Evolutionary conservation across 352 stramenopile species (phyloP), one percentile per base, ranked within the genome.

Genomic region (Pythium pyrilobum): DNA sequence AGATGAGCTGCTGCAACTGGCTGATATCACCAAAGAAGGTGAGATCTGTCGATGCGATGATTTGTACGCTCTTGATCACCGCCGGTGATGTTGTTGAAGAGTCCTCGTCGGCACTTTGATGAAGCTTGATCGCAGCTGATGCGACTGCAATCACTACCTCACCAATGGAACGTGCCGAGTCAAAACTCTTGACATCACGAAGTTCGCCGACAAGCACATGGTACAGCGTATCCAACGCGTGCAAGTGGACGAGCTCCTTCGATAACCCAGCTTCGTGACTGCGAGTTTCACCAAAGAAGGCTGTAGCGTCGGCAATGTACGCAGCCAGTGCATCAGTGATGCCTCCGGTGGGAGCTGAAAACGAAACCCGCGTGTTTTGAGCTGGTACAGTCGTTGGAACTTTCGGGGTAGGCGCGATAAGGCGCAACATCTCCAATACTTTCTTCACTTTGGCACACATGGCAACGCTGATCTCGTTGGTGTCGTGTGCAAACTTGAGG

Each of bases 31-130:
- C 53, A 34, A 87, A 92, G 38, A 88, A 89, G 3, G 60, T 57
- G 7, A 87, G 52, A 29, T 92, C 77, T 7, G 81, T 92, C 25
- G 78, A 89, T 1, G 81, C 66, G 21, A 92, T 86, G 47, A 92
- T 92, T 51, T 92, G 77, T 3, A 92, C 55, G 3, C 69, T 85
- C 56, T 92, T 92, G 15, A 59, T 69, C 15, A 87, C 52, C 25
- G 80, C 70, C 8, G 56, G 24, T 1, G 56, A 15, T 0, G 34
- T 41, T 0, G 2, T 33, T 38, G 43, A 24, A 12, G 32, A 9
- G 5, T 33, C 50, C 2, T 5, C 50, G 16, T 68, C 60, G 24
- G 52, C 43, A 3, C 40, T 34, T 28, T 37, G 32, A 29, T 75
- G 62, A 11, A 81, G 55, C 24, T 72, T 59, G 10, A 86, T 37